A percentile compares a stretch with the other conserved stretches of the same genome.
phyloP scores from a whole-genome alignment of 2,329 filamentous ascomycete genomes.

The Lecanicillium sp. region DNA sequence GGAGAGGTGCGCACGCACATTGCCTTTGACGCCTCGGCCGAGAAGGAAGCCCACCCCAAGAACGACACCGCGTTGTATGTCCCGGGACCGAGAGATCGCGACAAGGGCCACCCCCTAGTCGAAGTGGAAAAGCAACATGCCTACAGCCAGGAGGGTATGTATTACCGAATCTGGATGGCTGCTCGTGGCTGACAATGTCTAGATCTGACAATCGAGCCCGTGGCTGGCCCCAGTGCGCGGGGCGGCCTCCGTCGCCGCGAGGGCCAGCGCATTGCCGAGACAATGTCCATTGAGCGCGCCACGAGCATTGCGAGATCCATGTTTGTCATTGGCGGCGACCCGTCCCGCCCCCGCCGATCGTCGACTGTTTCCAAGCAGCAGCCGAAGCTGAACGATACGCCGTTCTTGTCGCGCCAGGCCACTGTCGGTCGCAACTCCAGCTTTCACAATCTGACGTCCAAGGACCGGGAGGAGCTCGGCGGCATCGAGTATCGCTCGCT shows the following conservation, averaged over 20 bases:
- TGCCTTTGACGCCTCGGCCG: constrained; percentile 23
- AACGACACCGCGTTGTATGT: constrained; percentile 24
- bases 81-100: constrained; percentile 28
- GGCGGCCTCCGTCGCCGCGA: constrained; percentile 20
- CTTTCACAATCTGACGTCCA: constrained; percentile 36
- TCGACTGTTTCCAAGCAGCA: constrained; percentile 8
- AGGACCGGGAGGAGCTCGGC: constrained; percentile 40
- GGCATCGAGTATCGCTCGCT: constrained; percentile 47
- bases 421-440: constrained; percentile 41
- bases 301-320: constrained; percentile 30
- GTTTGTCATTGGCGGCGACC: constrained; percentile 31
- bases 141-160: constrained; percentile 19
- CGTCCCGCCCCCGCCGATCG: constrained; percentile 14
- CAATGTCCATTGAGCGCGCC: constrained; percentile 31
- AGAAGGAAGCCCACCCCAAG: constrained; percentile 19
- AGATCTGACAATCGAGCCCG: background rate
- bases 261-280: constrained; percentile 23
- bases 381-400: constrained; percentile 24
- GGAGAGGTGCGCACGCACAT: constrained; percentile 15
- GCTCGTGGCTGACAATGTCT: background rate
- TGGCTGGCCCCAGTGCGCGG: background rate
- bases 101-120: constrained; percentile 23
- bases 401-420: constrained; percentile 35
- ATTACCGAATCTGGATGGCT: background rate
- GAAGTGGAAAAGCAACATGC: constrained; percentile 20